Evolutionary conservation across 2,329 filamentous ascomycete genomes (phyloP), one percentile per base, ranked within the genome.

Genomic region (Colletotrichum somersetense): DNA sequence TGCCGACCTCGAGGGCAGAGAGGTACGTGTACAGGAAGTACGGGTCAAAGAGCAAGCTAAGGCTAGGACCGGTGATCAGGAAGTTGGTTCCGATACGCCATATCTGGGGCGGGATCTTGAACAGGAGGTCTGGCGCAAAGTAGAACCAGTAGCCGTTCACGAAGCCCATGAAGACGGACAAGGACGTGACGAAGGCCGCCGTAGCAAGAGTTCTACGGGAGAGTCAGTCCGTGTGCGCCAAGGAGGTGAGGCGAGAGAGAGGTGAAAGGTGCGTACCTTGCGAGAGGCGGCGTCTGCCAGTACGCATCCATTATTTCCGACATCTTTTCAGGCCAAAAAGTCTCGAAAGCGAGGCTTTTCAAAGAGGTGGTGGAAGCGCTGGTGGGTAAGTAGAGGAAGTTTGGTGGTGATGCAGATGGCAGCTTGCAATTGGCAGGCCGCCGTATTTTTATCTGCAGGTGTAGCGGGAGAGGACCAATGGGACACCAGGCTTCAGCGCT

Each of bases 21-120:
- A 92, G 85, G 83, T 96, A 97, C 74, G 89, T 91, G 84, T 92
- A 97, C 75, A 96, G 77, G 65, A 86, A 91, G 82, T 93, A 95
- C 62, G 93, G 89, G 80, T 96, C 92, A 81, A 95, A 87, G 48
- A 96, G 80, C 75, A 94, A 86, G 56, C 83, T 78, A 57, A 87
- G 74, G 10, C 79, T 74, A 2, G 80, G 76, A 11, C 79, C 77
- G 10, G 84, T 82, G 73, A 86, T 73, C 35, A 86, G 75, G 75
- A 85, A 86, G 59, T 80, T 80, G 53, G 84, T 83, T 67, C 79
- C 78, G 50, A 81, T 74, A 50, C 83, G 84, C 81, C 84, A 85
- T 72, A 85, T 77, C 73, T 86, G 81, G 30, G 83, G 85, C 50
- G 80, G 83, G 42, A 83, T 85, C 79, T 74, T 87, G 79, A 90